A percentile compares a stretch with the other conserved stretches of the same genome.
phyloP scores from a whole-genome alignment of 352 stramenopile genomes.

The Pythium apleroticum region DNA sequence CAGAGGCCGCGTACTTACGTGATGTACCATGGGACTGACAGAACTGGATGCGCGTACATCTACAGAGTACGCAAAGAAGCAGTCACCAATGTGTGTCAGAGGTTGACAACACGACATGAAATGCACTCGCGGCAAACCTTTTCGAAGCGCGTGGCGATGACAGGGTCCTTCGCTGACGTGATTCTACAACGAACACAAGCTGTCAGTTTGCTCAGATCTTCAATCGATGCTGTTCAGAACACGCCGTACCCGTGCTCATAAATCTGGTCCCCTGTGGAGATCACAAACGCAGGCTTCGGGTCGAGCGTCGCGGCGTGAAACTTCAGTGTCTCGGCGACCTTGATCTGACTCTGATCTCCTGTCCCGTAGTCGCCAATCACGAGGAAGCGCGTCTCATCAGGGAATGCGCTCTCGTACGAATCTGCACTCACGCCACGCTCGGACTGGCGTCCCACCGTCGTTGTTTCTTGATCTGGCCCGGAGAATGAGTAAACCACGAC shows the following conservation, averaged over 20 bases:
- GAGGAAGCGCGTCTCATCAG: slow-evolving; percentile 68
- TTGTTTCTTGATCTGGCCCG: neutral
- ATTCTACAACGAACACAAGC: slow-evolving; percentile 38
- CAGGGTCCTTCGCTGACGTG: slow-evolving; percentile 47
- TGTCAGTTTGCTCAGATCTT: neutral
- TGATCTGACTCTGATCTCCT: slow-evolving; percentile 54
- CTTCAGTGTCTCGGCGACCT: slow-evolving; percentile 64
- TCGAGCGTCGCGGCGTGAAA: slow-evolving; percentile 53
- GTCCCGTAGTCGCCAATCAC: slow-evolving; percentile 84
- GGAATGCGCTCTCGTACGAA: slow-evolving; percentile 47
- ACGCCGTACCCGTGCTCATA: slow-evolving; percentile 73
- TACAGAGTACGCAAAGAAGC: too few relatives aligned
- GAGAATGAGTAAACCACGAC: slow-evolving; percentile 49
- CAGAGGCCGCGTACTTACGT: slow-evolving; percentile 45
- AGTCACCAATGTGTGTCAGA: too few relatives aligned
- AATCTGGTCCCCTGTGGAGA: slow-evolving; percentile 86
- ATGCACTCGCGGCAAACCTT: slow-evolving; percentile 39
- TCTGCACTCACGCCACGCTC: slow-evolving; percentile 6
- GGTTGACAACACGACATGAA: too few relatives aligned
- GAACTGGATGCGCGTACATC: slow-evolving; percentile 69
- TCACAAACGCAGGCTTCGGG: slow-evolving; percentile 66
- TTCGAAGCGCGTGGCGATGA: slow-evolving; percentile 74
- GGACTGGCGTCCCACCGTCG: slow-evolving; percentile 12
- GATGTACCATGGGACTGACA: slow-evolving; percentile 85
- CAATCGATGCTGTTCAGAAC: neutral